Percentiles rank a stretch among this genome's conserved stretches.
phyloP scores from a whole-genome alignment of 805 yeast species.

The Cyberlindnera euphorbiae region DNA sequence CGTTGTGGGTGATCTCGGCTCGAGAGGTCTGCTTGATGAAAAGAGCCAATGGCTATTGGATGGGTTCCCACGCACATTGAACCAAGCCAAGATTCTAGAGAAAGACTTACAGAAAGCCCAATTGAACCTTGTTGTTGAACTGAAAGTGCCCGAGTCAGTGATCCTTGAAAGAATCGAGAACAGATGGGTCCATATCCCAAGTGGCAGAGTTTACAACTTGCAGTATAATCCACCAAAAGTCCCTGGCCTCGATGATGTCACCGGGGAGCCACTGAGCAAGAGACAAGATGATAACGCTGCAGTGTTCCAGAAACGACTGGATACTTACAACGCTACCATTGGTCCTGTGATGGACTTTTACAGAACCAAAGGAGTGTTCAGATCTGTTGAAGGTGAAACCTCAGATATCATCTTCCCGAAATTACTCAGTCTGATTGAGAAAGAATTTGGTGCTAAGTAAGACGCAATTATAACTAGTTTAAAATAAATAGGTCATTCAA shows the following conservation, averaged over 20 bases:
- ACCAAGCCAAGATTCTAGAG: slow-evolving; percentile 64
- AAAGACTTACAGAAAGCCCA: slow-evolving; percentile 36
- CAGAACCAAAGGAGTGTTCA: slow-evolving; percentile 40
- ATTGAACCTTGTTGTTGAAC: slow-evolving; percentile 76
- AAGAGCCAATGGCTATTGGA: slow-evolving; percentile 66
- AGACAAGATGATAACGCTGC: slow-evolving; percentile 80
- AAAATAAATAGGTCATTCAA: background rate
- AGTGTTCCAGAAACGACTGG: slow-evolving; percentile 64
- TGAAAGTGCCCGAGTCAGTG: slow-evolving; percentile 81
- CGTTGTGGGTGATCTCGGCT: slow-evolving; percentile 45
- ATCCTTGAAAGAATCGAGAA: slow-evolving; percentile 79
- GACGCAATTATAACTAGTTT: too few relatives aligned
- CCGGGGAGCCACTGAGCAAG: slow-evolving; percentile 81
- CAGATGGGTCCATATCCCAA: slow-evolving; percentile 77
- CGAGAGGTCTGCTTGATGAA: slow-evolving; percentile 37
- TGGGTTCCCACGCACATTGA: slow-evolving; percentile 83
- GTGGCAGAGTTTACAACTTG: slow-evolving; percentile 83
- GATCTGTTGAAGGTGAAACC: slow-evolving; percentile 66
- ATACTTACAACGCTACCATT: slow-evolving; percentile 52
- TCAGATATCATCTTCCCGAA: slow-evolving; percentile 83
- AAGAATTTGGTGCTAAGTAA: too few relatives aligned
- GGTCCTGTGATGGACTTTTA: slow-evolving; percentile 67
- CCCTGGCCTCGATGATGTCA: slow-evolving; percentile 77
- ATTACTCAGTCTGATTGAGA: slow-evolving; percentile 37
- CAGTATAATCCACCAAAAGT: slow-evolving; percentile 86